Conservation (phyloP, 345 rosid genomes). For the Kernera saxatilis region DNA sequence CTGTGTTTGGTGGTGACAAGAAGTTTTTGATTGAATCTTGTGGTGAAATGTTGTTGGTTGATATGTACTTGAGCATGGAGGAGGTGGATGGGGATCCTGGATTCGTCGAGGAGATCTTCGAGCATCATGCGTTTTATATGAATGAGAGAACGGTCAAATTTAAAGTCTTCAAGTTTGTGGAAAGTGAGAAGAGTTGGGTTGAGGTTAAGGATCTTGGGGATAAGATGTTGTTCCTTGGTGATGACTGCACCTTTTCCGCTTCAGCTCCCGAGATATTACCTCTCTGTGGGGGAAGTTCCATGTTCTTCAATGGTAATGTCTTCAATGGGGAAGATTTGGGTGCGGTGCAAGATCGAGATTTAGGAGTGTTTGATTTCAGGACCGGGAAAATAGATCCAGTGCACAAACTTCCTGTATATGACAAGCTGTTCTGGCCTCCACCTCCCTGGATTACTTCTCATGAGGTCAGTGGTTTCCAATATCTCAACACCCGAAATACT, state of each 20-base stretch:
- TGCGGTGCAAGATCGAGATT: conserved; percentile 31
- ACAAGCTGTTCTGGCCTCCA: conserved; percentile 86
- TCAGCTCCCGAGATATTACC: conserved; percentile 42
- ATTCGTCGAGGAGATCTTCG: conserved; percentile 27
- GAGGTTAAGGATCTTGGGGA: conserved; percentile 45
- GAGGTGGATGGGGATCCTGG: conserved; percentile 34
- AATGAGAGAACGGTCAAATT: conserved; percentile 77
- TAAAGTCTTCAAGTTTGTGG: conserved; percentile 55
- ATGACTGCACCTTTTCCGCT: conserved; percentile 68
- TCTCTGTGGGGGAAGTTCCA: conserved; percentile 46
- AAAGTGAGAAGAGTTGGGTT: conserved; percentile 46
- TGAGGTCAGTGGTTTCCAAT: conserved; percentile 43
- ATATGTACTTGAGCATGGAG: conserved; percentile 72
- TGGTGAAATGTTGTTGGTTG: conserved; percentile 69
- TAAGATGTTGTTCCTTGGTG: conserved; percentile 77
- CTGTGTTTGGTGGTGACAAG: conserved; percentile 84
- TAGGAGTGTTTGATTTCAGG: conserved; percentile 65
- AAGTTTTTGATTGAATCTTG: conserved; percentile 77
- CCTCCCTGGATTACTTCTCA: conserved; percentile 55
- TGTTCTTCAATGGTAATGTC: conserved; percentile 58
- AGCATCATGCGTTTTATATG: conserved; percentile 36
- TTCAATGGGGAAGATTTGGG: conserved; percentile 39
- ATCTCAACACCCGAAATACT: not conserved
- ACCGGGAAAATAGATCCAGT: conserved; percentile 47
- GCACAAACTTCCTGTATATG: conserved; percentile 39